Evolutionary conservation across 2,329 filamentous ascomycete species (phyloP), one percentile per base, ranked within the genome.

Genomic region (Aspergillus versicolor): DNA sequence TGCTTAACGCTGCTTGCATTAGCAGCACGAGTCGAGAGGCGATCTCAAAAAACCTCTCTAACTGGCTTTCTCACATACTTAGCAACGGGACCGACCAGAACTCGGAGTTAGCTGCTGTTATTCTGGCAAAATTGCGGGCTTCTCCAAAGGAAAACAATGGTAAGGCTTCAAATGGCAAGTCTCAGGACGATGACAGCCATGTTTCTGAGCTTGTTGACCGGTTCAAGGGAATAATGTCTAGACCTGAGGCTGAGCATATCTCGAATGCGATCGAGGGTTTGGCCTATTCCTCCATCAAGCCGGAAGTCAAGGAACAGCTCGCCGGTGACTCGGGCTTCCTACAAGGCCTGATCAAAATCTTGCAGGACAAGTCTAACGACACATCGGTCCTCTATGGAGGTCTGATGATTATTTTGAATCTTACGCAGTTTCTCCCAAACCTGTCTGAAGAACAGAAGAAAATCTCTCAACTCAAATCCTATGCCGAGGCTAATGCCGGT

Each of bases 1-100:
- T 99, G 77, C 82, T 99, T 57, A 96, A 92, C 74, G 91, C 91
- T 12, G 92, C 93, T 6, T 97, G 92, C 74, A 90, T 96, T 74
- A 90, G 95, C 70, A 82, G 86, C 46, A 79, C 84, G 7, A 97
- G 92, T 68, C 86, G 94, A 21, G 89, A 92, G 63, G 89, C 89
- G 8, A 89, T 97, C 59, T 84, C 86, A 64, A 92, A 92, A 72
- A 87, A 96, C 69, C 96, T 93, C 73, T 81, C 84, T 32, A 86
- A 90, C 55, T 97, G 93, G 91, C 81, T 99, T 37, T 89, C 92
- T 69, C 88, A 93, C 65, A 84, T 95, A 52, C 84, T 95, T 53
- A 87, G 88, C 63, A 87, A 90, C 68, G 86, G 88, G 58, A 84
- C 84, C 32, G 85, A 88, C 57, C 65, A 77, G 52, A 70, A 71